Evolutionary conservation across 2,329 filamentous ascomycete genomes (phyloP).

Genomic region (Aspergillus uvarum): DNA sequence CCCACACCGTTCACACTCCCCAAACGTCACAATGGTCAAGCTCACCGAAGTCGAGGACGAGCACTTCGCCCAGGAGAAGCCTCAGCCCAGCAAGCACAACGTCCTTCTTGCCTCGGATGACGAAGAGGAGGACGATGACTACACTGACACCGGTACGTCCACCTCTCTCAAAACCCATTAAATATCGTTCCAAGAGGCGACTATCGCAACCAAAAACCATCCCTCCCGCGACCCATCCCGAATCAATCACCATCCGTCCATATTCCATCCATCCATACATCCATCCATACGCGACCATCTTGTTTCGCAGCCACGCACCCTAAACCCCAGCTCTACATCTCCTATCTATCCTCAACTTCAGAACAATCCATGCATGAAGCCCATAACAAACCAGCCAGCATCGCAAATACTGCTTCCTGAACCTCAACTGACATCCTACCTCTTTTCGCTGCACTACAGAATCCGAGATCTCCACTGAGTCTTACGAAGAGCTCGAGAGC

Average conservation of each 20-base stretch:
- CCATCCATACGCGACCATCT: neutral
- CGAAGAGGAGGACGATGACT: constrained; percentile 74
- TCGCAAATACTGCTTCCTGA: neutral
- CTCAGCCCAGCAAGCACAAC: constrained; percentile 61
- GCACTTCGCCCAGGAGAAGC: constrained; percentile 75
- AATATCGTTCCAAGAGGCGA: neutral
- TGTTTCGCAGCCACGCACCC: neutral
- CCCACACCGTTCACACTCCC: constrained; percentile 1
- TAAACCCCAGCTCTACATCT: neutral
- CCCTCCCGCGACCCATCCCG: neutral
- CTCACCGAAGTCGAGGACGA: constrained; percentile 96
- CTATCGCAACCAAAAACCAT: neutral
- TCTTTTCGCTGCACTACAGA: constrained; percentile 49
- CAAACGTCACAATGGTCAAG: constrained; percentile 72
- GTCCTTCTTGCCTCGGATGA: constrained; percentile 53
- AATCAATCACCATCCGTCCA: constrained; percentile 3
- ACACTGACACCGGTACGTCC: constrained; percentile 81
- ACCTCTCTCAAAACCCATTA: neutral
- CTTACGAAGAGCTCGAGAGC: constrained; percentile 61
- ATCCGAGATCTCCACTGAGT: constrained; percentile 81
- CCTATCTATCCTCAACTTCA: neutral
- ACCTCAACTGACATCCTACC: constrained; percentile 9
- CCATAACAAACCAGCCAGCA: neutral
- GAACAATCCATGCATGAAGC: neutral
- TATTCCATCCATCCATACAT: constrained; percentile 8